phyloP scores from a whole-genome alignment of 2,329 filamentous ascomycete genomes.

The Diplocarpon mali region DNA sequence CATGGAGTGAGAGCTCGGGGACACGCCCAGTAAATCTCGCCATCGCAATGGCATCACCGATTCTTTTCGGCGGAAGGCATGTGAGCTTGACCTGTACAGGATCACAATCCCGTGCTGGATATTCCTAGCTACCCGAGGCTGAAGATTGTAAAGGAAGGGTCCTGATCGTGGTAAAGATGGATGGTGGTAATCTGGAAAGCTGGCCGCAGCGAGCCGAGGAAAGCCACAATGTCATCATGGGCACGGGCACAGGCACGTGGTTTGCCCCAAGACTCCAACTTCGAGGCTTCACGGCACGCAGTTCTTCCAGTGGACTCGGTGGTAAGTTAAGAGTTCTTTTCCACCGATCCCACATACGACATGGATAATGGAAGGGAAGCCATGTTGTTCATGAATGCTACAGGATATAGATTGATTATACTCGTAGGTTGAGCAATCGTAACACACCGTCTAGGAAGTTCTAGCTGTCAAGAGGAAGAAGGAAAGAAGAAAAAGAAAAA shows the following conservation, averaged over 20 bases:
- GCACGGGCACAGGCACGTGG: background rate
- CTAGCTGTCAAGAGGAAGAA: too few relatives aligned
- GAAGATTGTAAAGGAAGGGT: background rate
- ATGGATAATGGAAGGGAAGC: too few relatives aligned
- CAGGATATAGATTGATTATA: too few relatives aligned
- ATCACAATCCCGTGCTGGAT: slow-evolving; percentile 1
- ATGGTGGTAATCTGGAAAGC: slow-evolving; percentile 1
- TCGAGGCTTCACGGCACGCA: too few relatives aligned
- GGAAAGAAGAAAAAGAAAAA: too few relatives aligned
- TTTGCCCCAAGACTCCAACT: background rate
- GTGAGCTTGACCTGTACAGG: slow-evolving; percentile 18
- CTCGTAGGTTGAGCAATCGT: too few relatives aligned
- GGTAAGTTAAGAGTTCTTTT: too few relatives aligned
- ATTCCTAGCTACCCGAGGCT: background rate
- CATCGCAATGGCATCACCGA: slow-evolving; percentile 29
- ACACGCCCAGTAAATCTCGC: slow-evolving; percentile 20
- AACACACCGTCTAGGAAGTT: too few relatives aligned
- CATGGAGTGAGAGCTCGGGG: slow-evolving; percentile 14
- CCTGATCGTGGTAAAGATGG: background rate
- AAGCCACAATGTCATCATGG: too few relatives aligned
- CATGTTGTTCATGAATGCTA: too few relatives aligned
- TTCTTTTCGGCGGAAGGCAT: slow-evolving; percentile 25
- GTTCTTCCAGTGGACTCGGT: too few relatives aligned
- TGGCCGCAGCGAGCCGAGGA: background rate
- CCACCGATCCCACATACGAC: too few relatives aligned